A percentile compares a stretch with the other conserved stretches of the same genome.
Conservation (phyloP, 805 yeast genomes). For the Lachancea kluyveri region DNA sequence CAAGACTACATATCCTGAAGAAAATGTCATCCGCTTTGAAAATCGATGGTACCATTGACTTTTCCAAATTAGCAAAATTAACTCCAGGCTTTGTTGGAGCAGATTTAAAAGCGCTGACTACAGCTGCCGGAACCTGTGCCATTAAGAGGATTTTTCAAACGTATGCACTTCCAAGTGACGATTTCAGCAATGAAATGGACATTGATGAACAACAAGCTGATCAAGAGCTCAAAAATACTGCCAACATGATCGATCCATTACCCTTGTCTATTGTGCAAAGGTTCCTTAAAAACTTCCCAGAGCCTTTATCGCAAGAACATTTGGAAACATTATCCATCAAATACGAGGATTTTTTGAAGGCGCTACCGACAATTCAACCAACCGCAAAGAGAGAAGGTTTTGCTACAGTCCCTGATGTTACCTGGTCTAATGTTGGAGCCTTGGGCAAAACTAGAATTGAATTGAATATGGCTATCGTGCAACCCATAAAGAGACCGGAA, state of each 20-base stretch:
- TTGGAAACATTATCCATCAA: constrained; percentile 69
- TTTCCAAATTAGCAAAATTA: constrained; percentile 68
- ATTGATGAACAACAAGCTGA: constrained; percentile 17
- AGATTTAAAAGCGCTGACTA: constrained; percentile 84
- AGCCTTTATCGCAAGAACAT: constrained; percentile 71
- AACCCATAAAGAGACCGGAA: constrained; percentile 91
- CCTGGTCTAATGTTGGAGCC: constrained; percentile 96
- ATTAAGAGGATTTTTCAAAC: constrained; percentile 82
- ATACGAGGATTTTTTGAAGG: constrained; percentile 73
- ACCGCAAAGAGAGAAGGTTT: constrained; percentile 98
- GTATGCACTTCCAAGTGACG: constrained; percentile 26
- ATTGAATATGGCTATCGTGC: constrained; percentile 94
- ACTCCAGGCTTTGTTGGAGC: constrained; percentile 99
- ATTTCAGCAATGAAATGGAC: constrained; percentile 32
- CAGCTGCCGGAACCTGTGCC: constrained; percentile 93
- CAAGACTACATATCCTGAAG: constrained; percentile 67
- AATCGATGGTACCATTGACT: constrained; percentile 66
- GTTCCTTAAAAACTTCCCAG: constrained; percentile 69
- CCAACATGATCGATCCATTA: constrained; percentile 30
- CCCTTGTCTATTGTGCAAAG: constrained; percentile 62
- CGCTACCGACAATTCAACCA: constrained; percentile 91
- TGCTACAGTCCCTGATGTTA: constrained; percentile 96
- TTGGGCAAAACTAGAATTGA: constrained; percentile 74
- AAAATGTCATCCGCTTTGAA: constrained; percentile 66
- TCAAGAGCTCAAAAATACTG: constrained; percentile 27